Percentiles rank a stretch among this genome's conserved stretches.
Evolutionary conservation across 2,329 filamentous ascomycete species (phyloP).

Genomic region (Hymenoscyphus fructigenus): DNA sequence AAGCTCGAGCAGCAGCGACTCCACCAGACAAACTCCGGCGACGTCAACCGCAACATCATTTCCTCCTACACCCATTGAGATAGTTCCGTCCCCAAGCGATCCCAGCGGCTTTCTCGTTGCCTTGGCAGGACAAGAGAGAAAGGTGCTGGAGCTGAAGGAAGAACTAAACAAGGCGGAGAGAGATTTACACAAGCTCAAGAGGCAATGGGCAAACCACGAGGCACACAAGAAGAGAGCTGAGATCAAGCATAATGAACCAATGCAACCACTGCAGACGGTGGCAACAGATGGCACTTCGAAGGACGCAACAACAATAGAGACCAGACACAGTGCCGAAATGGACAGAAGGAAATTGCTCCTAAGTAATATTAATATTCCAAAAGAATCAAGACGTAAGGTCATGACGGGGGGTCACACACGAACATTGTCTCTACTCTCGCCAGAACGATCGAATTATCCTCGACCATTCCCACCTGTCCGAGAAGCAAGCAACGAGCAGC

Average conservation of each 20-base stretch:
- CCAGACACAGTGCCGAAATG: conserved; percentile 54
- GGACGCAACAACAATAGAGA: conserved; percentile 28
- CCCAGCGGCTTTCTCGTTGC: conserved; percentile 68
- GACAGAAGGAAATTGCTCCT: conserved; percentile 72
- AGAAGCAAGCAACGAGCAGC: conserved; percentile 34
- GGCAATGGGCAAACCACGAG: conserved; percentile 78
- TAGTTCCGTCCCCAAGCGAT: conserved; percentile 31
- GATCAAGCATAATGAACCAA: conserved; percentile 56
- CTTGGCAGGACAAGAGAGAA: conserved; percentile 87
- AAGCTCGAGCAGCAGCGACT: conserved; percentile 27
- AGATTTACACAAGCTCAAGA: conserved; percentile 75
- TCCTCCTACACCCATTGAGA: conserved; percentile 31
- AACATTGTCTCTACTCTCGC: conserved; percentile 80
- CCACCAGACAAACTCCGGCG: conserved; percentile 31
- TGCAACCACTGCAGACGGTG: conserved; percentile 50
- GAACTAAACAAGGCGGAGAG: conserved; percentile 81
- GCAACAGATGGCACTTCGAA: conserved; percentile 19
- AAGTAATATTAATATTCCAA: conserved; percentile 46
- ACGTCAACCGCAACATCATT: conserved; percentile 31
- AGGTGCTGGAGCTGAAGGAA: conserved; percentile 86
- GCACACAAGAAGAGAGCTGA: conserved; percentile 72
- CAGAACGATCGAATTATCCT: conserved; percentile 33
- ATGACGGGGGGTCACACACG: conserved; percentile 66
- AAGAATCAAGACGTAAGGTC: conserved; percentile 54
- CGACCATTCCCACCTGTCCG: conserved; percentile 37